Percentiles rank a stretch among this genome's conserved stretches.
phyloP scores from a whole-genome alignment of 495 filamentous ascomycete species.

The Neurospora sp. region DNA sequence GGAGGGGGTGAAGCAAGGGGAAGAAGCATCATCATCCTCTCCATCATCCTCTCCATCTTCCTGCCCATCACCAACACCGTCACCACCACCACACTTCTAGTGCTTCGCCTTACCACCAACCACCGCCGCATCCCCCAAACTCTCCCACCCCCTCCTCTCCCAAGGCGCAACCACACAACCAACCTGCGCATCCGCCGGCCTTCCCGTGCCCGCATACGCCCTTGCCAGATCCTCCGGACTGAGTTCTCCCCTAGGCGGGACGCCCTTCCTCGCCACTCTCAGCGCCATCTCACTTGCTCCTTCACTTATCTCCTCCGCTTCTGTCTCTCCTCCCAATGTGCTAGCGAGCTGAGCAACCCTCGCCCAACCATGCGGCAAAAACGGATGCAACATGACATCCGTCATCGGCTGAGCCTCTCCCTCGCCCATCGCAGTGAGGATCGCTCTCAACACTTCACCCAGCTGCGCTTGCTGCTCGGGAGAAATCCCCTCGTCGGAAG shows the following conservation, averaged over 20 bases:
- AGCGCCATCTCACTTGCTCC: slow-evolving; percentile 73
- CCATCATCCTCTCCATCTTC: background rate
- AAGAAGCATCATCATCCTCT: background rate
- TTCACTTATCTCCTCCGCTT: slow-evolving; percentile 25
- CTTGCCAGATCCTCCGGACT: slow-evolving; percentile 57
- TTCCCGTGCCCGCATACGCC: slow-evolving; percentile 69
- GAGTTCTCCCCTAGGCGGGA: slow-evolving; percentile 59
- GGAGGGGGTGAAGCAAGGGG: background rate
- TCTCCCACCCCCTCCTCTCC: slow-evolving; percentile 53
- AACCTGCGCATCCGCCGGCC: slow-evolving; percentile 60
- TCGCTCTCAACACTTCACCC: slow-evolving; percentile 34
- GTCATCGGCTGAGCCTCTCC: slow-evolving; percentile 46
- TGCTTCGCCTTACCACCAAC: background rate
- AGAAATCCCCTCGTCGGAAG: slow-evolving; percentile 38
- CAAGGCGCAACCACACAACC: slow-evolving; percentile 69
- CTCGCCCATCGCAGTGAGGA: slow-evolving; percentile 26
- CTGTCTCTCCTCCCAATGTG: slow-evolving; percentile 25
- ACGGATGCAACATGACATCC: slow-evolving; percentile 69
- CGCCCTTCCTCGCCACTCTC: slow-evolving; percentile 58
- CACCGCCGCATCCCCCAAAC: slow-evolving; percentile 21
- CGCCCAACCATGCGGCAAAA: slow-evolving; percentile 66
- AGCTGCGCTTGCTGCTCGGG: slow-evolving; percentile 35
- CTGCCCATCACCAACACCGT: background rate
- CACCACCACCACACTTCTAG: background rate
- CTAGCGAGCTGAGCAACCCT: slow-evolving; percentile 43